These are phyloP conservation scores for Chytriomyces sp. DNA, from an alignment of 192 early-diverging fungal genomes.

Conservation along the genomic window DNA sequence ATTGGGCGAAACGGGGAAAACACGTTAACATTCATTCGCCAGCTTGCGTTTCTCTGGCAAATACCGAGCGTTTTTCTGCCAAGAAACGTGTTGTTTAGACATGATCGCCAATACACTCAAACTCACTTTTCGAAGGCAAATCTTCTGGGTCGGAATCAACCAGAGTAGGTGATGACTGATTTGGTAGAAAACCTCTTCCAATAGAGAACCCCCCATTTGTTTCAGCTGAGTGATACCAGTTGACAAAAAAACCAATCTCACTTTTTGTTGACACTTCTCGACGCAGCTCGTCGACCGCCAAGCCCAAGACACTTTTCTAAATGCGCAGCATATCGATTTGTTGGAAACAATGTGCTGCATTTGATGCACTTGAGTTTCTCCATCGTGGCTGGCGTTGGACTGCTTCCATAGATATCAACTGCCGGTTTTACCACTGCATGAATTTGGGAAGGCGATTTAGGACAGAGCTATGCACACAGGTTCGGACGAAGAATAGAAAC, in stretches of 20 bases:
- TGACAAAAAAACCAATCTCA: slow-evolving; percentile 52
- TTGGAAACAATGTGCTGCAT: slow-evolving; percentile 78
- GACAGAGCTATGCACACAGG: background rate
- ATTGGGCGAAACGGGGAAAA: slow-evolving; percentile 4
- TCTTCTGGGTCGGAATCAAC: slow-evolving; percentile 47
- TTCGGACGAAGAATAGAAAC: slow-evolving; percentile 4
- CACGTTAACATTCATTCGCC: background rate
- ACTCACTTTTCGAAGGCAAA: slow-evolving; percentile 11
- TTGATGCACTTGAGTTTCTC: slow-evolving; percentile 80
- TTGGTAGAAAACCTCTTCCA: slow-evolving; percentile 2
- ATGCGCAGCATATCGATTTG: slow-evolving; percentile 87
- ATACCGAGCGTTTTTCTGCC: slow-evolving; percentile 35
- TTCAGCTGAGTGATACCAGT: background rate
- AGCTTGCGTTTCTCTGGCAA: background rate
- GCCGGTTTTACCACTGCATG: slow-evolving; percentile 45
- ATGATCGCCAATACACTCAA: background rate
- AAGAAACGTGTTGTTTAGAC: background rate
- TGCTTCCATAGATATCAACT: slow-evolving; percentile 74
- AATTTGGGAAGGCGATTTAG: background rate
- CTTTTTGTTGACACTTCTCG: slow-evolving; percentile 54
- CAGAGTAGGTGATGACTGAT: slow-evolving; percentile 35
- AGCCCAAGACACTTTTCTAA: slow-evolving; percentile 92
- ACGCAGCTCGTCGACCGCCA: slow-evolving; percentile 55
- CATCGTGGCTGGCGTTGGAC: slow-evolving; percentile 52
- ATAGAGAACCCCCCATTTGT: background rate